phyloP scores from a whole-genome alignment of 2,329 filamentous ascomycete species.

The Colletotrichum chrysophilum region DNA sequence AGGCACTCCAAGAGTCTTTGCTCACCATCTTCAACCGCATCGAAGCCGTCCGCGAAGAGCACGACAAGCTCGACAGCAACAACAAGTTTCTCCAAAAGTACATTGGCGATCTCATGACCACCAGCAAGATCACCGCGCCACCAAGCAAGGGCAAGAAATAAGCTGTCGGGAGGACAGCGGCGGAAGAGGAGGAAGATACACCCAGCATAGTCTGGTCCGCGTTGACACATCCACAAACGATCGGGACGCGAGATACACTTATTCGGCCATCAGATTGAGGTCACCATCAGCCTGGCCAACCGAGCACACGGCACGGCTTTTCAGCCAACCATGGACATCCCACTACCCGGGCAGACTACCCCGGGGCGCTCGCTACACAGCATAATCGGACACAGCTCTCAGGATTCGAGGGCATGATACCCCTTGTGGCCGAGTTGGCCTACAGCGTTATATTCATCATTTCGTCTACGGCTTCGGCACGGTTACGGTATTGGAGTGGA shows the following conservation, averaged over 20 bases:
- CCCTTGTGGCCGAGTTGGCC: conserved; percentile 18
- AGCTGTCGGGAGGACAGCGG: conserved; percentile 16
- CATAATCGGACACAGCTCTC: conserved; percentile 20
- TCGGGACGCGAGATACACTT: background rate
- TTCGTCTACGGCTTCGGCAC: conserved; percentile 21
- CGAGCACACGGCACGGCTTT: background rate
- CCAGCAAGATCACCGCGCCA: conserved; percentile 73
- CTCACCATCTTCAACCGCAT: conserved; percentile 91
- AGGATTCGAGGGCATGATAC: conserved; percentile 19
- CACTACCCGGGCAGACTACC: background rate
- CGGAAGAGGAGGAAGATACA: background rate
- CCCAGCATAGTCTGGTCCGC: background rate
- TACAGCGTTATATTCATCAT: conserved; percentile 14
- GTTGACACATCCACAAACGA: background rate
- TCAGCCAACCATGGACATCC: background rate
- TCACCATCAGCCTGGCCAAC: background rate
- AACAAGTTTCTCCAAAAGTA: conserved; percentile 99
- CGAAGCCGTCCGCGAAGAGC: conserved; percentile 91
- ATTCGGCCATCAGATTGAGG: background rate
- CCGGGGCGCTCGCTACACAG: background rate
- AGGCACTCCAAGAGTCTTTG: conserved; percentile 86
- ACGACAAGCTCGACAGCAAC: conserved; percentile 95
- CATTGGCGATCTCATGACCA: conserved; percentile 93
- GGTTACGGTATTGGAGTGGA: conserved; percentile 19
- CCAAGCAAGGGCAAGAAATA: conserved; percentile 59